These are phyloP conservation scores for Arthrinium phaeospermum DNA, from an alignment of 2,329 filamentous ascomycete species.

Conservation along the genomic window DNA sequence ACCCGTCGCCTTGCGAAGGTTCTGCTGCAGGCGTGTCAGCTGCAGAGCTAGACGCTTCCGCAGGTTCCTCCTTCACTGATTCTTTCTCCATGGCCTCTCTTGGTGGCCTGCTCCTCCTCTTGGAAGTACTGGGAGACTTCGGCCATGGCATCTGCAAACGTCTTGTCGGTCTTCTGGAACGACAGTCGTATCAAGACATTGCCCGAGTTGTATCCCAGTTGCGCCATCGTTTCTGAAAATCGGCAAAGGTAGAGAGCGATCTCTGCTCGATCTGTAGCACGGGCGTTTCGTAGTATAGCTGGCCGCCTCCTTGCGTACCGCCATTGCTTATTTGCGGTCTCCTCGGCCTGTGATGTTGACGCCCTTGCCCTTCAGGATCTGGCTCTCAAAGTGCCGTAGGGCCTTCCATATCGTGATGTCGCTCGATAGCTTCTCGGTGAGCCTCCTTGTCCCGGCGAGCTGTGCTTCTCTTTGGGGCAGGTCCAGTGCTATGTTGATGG, in stretches of 20 bases:
- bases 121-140: constrained; percentile 81
- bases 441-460: constrained; percentile 63
- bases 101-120: constrained; percentile 45
- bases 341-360: constrained; percentile 87
- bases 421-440: constrained; percentile 86
- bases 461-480: constrained; percentile 74
- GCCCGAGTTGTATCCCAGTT: constrained; percentile 86
- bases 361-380: constrained; percentile 62
- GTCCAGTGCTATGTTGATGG: constrained; percentile 88
- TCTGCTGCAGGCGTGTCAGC: constrained; percentile 17
- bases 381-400: constrained; percentile 86
- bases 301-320: constrained; percentile 61
- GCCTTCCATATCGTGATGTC: constrained; percentile 89
- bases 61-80: constrained; percentile 22
- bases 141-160: constrained; percentile 83
- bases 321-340: constrained; percentile 65
- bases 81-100: constrained; percentile 25
- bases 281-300: constrained; percentile 87
- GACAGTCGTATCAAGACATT: constrained; percentile 78
- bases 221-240: constrained; percentile 88
- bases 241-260: constrained; percentile 76
- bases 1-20: not conserved
- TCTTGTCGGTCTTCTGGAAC: constrained; percentile 77
- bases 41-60: constrained; percentile 23
- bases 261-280: constrained; percentile 83